Evolutionary conservation across 768 basidiomycete species (phyloP), one percentile per base, ranked within the genome.

Genomic region (Leccinum arenicola): DNA sequence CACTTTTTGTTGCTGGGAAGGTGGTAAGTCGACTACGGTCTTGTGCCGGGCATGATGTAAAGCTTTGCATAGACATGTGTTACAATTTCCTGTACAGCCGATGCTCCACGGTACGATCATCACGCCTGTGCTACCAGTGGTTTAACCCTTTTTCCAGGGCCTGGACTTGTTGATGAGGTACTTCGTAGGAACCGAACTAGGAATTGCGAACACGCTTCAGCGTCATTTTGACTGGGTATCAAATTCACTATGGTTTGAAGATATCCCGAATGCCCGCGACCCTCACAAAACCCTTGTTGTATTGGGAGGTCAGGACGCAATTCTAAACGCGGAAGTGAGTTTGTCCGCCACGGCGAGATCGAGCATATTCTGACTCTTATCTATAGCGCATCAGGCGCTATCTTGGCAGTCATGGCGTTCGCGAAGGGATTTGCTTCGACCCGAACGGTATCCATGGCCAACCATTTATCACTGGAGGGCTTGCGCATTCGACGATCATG

Each of bases 1-100:
- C 29, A 84, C 88, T 0, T 93, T 95, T 73, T 95, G 93, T 72
- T 85, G 89, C 6, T 98, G 94, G 94, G 95, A 97, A 82, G 94
- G 93, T 60, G 89, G 90, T 89, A 65, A 59, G 83, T 78, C 9
- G 35, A 47, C 49, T 57, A 14, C 25, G 36, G 19, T 12, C 19
- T 45, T 19, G 4, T 5, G 4, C n/a, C 11, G 38, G 33, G 25
- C 31, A 21, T 56, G 25, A 40, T 5, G 43, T 21, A 14, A 25
- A 15, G 40, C 6, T 56, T 59, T 55, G 49, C 27, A 21, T 65
- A 89, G 93, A 94, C 73, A 85, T 95, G 27, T 95, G 94, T 71
- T 91, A 89, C 75, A 94, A 93, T 69, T 96, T 96, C 74, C 77
- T 95, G 54, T 96, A 95, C 71, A 80, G 84, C 7, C 79, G 77